Percentiles rank a stretch among this genome's conserved stretches.
These are phyloP conservation scores for Dactylellina parvicollis DNA, from an alignment of 2,329 filamentous ascomycete genomes.

Conservation along the genomic window DNA sequence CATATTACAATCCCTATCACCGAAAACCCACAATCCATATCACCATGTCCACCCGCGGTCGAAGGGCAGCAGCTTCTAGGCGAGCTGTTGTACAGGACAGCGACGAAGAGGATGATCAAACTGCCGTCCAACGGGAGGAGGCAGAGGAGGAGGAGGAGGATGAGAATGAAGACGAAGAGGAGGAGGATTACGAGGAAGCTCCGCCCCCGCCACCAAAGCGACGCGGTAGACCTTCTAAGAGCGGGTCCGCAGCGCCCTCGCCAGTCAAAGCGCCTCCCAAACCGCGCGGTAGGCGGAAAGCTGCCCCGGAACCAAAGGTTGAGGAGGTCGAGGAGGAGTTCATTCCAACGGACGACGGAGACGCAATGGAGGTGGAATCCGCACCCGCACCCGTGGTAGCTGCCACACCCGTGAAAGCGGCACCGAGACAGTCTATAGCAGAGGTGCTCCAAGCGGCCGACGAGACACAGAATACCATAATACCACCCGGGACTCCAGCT, in stretches of 20 bases:
- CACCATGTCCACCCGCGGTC: conserved; percentile 41
- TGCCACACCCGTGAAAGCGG: conserved; percentile 24
- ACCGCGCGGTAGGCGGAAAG: conserved; percentile 47
- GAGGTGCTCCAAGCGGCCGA: not conserved
- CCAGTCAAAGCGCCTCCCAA: conserved; percentile 45
- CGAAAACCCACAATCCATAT: conserved; percentile 4
- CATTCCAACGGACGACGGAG: conserved; percentile 7
- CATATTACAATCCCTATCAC: not conserved
- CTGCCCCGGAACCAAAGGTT: conserved; percentile 43
- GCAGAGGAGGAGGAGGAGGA: conserved; percentile 35
- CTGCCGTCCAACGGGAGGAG: conserved; percentile 3
- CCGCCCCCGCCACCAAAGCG: conserved; percentile 42
- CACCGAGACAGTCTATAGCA: conserved; percentile 34
- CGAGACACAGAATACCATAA: not conserved
- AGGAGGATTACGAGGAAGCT: conserved; percentile 28
- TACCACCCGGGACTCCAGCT: conserved; percentile 24
- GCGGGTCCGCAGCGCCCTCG: conserved; percentile 20
- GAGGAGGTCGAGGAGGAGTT: conserved; percentile 44
- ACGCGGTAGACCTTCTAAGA: conserved; percentile 43
- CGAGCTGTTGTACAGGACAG: conserved; percentile 38
- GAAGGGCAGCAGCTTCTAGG: conserved; percentile 34
- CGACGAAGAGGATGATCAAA: conserved; percentile 34
- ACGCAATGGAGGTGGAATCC: conserved; percentile 44
- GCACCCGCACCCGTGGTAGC: conserved; percentile 26
- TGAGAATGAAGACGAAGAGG: conserved; percentile 25